A percentile compares a stretch with the other conserved stretches of the same genome.
Conservation (phyloP, 2,329 filamentous ascomycete genomes). For the Phaeosphaeriaceae sp. region DNA sequence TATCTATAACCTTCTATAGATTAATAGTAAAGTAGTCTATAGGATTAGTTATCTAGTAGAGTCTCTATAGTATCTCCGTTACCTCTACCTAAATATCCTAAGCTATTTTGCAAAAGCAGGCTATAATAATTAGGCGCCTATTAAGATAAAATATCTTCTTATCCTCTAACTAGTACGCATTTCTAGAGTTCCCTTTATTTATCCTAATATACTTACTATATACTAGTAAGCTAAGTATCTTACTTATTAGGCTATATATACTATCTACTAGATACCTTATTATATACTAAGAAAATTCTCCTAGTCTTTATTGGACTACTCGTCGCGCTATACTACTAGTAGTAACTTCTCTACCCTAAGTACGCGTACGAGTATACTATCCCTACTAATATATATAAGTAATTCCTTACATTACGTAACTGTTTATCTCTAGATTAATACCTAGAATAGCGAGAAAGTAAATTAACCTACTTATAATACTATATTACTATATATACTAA, state of each 20-base stretch:
- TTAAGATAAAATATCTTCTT: constrained; percentile 19
- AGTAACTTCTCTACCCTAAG: constrained; percentile 24
- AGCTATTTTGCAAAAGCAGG: constrained; percentile 21
- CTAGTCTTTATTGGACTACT: constrained; percentile 16
- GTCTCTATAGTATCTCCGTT: constrained; percentile 20
- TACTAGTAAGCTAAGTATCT: constrained; percentile 26
- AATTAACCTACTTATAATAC: too few relatives aligned
- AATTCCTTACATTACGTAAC: constrained; percentile 15
- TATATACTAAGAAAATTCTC: constrained; percentile 16
- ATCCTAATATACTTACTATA: constrained; percentile 24
- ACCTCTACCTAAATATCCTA: constrained; percentile 13
- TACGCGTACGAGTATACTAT: constrained; percentile 24
- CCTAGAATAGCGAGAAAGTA: too few relatives aligned
- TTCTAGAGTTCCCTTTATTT: constrained; percentile 20
- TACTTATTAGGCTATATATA: constrained; percentile 25
- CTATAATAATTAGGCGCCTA: constrained; percentile 18
- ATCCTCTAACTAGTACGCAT: constrained; percentile 16
- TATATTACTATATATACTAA: too few relatives aligned
- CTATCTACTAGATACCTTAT: constrained; percentile 22
- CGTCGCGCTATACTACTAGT: constrained; percentile 9
- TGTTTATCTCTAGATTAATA: too few relatives aligned
- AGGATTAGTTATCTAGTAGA: constrained; percentile 13
- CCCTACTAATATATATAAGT: constrained; percentile 22
- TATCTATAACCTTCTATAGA: constrained; percentile 19
- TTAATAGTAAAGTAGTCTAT: constrained; percentile 17